Percentiles rank a stretch among this genome's conserved stretches.
Conservation (phyloP, 768 basidiomycete genomes). For the Russula sp. region DNA sequence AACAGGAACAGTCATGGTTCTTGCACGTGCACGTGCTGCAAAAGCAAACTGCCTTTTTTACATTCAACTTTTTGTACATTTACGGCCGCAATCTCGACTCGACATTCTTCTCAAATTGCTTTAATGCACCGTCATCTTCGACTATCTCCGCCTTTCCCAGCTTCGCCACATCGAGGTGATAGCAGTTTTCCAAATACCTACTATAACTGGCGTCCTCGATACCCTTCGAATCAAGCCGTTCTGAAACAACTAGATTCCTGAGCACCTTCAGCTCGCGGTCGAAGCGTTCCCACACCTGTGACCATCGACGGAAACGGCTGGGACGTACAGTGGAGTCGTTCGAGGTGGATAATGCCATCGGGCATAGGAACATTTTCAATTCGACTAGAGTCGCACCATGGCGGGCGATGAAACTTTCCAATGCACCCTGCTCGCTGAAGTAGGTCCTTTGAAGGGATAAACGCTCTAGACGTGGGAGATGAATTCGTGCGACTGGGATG, state of each 20-base stretch:
- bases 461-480: conserved; percentile 8
- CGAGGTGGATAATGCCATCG: conserved; percentile 8
- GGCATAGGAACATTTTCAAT: conserved; percentile 13
- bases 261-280: conserved; percentile 5
- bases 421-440: neutral
- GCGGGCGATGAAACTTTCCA: conserved; percentile 16
- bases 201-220: conserved; percentile 4
- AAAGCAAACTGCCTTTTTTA: neutral
- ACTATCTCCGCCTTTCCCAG: neutral
- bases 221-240: conserved; percentile 13
- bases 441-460: conserved; percentile 15
- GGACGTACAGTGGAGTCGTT: neutral
- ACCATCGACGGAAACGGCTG: conserved; percentile 1
- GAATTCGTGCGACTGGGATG: neutral
- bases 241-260: conserved; percentile 11
- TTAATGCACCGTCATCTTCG: neutral
- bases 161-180: neutral
- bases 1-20: conserved; percentile 10
- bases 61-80: neutral
- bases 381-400: conserved; percentile 13
- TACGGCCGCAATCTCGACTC: conserved; percentile 5
- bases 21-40: conserved; percentile 14
- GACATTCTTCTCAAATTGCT: neutral
- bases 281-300: conserved; percentile 15
- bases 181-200: conserved; percentile 8